Evolutionary conservation across 148 eudicot species (phyloP).

Genomic region (Tetragonia tetragonoides): DNA sequence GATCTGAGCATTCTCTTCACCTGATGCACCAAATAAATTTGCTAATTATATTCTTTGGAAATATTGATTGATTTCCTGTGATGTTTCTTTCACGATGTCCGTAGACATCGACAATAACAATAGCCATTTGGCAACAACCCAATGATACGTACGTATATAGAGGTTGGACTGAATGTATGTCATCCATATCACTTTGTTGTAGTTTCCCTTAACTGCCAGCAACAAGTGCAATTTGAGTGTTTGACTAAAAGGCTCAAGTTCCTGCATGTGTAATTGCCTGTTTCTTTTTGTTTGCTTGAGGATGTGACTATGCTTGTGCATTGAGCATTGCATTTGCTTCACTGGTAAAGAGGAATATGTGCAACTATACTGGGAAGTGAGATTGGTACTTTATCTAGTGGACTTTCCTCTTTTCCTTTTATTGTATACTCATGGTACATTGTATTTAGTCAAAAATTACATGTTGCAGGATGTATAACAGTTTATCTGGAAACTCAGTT

Average conservation of each 20-base stretch:
- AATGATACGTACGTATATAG: background rate
- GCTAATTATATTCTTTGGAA: no score
- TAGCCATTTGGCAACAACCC: background rate
- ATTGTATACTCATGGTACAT: background rate
- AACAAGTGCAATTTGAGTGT: background rate
- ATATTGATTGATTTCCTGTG: background rate
- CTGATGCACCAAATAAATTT: no score
- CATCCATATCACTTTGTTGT: background rate
- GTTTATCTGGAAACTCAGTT: constrained; percentile 46
- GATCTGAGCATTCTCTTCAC: no score
- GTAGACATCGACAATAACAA: background rate
- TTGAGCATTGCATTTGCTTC: background rate
- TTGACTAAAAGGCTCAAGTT: background rate
- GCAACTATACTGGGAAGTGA: background rate
- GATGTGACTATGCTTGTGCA: background rate
- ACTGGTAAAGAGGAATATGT: background rate
- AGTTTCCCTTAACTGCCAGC: background rate
- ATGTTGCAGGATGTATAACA: constrained; percentile 50
- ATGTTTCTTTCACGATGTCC: background rate
- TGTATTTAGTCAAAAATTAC: background rate
- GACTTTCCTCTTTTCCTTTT: background rate
- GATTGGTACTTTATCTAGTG: background rate
- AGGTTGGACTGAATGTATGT: background rate
- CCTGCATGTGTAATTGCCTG: constrained; percentile 2
- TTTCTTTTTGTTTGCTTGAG: background rate